Evolutionary conservation across 2,329 filamentous ascomycete genomes (phyloP), one percentile per base, ranked within the genome.

Genomic region (Colletotrichum paranaense): DNA sequence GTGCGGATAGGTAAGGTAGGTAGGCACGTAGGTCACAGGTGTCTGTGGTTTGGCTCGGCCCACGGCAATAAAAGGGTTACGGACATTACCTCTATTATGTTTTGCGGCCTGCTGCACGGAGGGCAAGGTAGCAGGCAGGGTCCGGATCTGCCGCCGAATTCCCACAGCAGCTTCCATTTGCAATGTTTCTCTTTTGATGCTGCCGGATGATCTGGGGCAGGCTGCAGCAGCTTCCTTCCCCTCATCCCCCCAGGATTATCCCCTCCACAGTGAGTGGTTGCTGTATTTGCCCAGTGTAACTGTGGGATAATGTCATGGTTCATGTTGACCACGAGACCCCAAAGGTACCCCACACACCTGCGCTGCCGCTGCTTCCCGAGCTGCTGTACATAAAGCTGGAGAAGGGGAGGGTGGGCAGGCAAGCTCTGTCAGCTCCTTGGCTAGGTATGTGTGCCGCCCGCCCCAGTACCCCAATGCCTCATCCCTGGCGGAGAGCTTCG

Each of bases 381-480:
- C 65, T 72, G 65, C 38, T 42, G 38, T 11, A 38, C 12, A 16
- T 53, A 35, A 56, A 65, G 53, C 57, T 62, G 67, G 66, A 24
- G 24, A 24, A 24, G 24, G 24, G 24, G 24, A 24, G 67, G 57
- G 53, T 56, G 55, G 42, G 42, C 19, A 19, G 19, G 19, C 42
- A 62, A 70, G 71, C 71, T 73, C 60, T 24, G 46, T 70, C 55
- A 70, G 70, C 56, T 70, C 32, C 56, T 66, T 70, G 67, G 67
- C 38, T 71, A 35, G 65, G 71, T 71, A 35, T 70, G 71, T 62
- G 46, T 70, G 71, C 67, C 62, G 60, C 70, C 67, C 62, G 67
- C 70, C 67, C 67, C 55, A 73, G 4, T 49, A 19, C 42, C 42
- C 14, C 38, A 42, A 19, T 42, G 38, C 38, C 38, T 19, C 42